Evolutionary conservation across 768 basidiomycete genomes (phyloP).

Genomic region (Dioszegia hungarica): DNA sequence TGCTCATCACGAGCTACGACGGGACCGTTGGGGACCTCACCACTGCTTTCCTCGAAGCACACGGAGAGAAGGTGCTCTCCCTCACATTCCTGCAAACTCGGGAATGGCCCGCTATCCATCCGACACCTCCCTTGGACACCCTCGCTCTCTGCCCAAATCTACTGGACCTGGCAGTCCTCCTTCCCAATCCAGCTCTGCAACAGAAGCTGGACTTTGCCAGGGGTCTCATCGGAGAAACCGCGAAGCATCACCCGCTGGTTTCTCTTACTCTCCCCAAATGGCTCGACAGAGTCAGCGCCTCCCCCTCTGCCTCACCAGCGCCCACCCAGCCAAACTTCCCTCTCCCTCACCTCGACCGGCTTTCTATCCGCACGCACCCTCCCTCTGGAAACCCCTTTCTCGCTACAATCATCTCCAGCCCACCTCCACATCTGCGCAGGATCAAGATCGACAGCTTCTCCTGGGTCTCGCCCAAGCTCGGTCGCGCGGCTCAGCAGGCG

Average conservation of each 20-base stretch:
- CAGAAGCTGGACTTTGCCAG: slow-evolving; percentile 11
- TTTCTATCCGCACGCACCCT: background rate
- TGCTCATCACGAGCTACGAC: slow-evolving; percentile 32
- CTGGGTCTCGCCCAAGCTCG: slow-evolving; percentile 33
- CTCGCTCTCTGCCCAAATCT: slow-evolving; percentile 34
- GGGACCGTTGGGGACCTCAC: slow-evolving; percentile 22
- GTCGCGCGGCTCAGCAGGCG: slow-evolving; percentile 34
- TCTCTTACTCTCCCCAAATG: slow-evolving; percentile 33
- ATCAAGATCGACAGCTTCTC: slow-evolving; percentile 36
- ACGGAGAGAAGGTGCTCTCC: slow-evolving; percentile 33
- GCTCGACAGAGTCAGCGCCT: slow-evolving; percentile 12
- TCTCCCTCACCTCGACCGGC: background rate
- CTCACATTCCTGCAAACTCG: slow-evolving; percentile 33
- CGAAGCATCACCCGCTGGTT: slow-evolving; percentile 23
- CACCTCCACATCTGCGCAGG: slow-evolving; percentile 12
- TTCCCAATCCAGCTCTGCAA: slow-evolving; percentile 15
- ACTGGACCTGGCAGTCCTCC: slow-evolving; percentile 20
- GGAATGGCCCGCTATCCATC: slow-evolving; percentile 28
- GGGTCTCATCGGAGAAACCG: background rate
- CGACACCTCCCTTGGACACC: slow-evolving; percentile 23
- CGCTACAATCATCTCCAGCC: background rate
- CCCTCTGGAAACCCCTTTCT: slow-evolving; percentile 11
- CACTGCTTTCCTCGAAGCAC: slow-evolving; percentile 20
- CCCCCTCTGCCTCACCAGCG: slow-evolving; percentile 13
- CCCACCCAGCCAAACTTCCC: background rate